Base-by-base conservation (phyloP, 768 basidiomycete genomes). In the Suillus tomentosus region DNA sequence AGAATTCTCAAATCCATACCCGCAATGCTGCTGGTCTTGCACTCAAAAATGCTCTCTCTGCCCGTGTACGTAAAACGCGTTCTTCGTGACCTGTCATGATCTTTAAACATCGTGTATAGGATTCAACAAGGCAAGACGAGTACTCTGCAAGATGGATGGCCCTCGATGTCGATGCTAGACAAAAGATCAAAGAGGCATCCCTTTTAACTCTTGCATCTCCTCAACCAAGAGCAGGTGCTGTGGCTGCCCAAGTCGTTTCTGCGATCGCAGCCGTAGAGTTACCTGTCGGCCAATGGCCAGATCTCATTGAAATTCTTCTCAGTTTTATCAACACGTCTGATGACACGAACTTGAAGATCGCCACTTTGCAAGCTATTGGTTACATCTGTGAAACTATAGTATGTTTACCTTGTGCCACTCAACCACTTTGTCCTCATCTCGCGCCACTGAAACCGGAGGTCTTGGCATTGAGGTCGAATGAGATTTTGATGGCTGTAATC, bases 331-430 rank as follows among this genome's bases (percentile, higher is more conserved):
- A 92, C 77, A 87, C 87, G 69, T 82, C 82, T 56, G 66, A 80
- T 47, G 94, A 92, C 73, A 80, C 85, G 13, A 91, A 88, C 69
- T 80, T 96, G 68, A 87, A 84, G 73, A 91, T 97, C 66, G 86
- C 95, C 3, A 96, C 96, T 10, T 82, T 99, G 14, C 94, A 97
- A 78, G 87, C 96, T 22, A 94, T 99, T 79, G 97, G 97, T 54
- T 98, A 89, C 78, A 95, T 98, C 77, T 99, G 97, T 81, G 97
- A 99, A 79, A 83, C 87, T 62, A 93, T 97, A 80, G 96, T 98
- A 71, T 73, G 96, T 89, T 36, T 42, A 48, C 63, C 53, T 7
- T 39, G 62, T 61, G 65, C 47, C 53, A 64, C 65, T 55, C 42
- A 15, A 22, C 36, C 1, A 34, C 63, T 62, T 54, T 62, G 50